Conservation (phyloP, 2,329 filamentous ascomycete species). For the Fusarium siculi region DNA sequence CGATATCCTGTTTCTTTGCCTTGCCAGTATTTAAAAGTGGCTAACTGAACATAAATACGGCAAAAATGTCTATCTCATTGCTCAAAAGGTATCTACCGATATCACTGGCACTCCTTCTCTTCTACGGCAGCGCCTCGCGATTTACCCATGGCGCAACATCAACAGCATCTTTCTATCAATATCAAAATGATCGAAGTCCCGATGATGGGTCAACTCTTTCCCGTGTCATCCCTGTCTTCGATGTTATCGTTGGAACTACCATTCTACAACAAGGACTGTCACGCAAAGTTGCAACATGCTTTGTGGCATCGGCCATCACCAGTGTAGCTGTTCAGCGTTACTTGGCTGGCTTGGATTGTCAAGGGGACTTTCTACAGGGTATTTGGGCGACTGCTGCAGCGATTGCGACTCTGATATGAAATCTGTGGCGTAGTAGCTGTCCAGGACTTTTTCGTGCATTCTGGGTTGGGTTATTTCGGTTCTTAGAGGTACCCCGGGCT, state of each 20-base stretch:
- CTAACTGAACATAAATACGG: fast-evolving
- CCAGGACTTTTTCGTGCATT: no score
- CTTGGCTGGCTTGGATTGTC: background rate
- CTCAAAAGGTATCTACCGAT: slow-evolving; percentile 14
- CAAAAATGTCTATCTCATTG: background rate
- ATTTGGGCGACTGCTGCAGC: slow-evolving; percentile 20
- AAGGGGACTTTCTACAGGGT: slow-evolving; percentile 10
- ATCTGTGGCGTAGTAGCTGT: fast-evolving
- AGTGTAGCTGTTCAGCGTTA: slow-evolving; percentile 10
- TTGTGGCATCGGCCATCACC: slow-evolving; percentile 19
- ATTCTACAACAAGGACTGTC: slow-evolving; percentile 2
- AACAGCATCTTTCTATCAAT: slow-evolving; percentile 12
- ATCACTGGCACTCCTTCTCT: slow-evolving; percentile 15
- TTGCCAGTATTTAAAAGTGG: fast-evolving
- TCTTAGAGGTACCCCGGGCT: no score
- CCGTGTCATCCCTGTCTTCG: slow-evolving; percentile 11
- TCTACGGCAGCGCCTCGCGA: slow-evolving; percentile 32
- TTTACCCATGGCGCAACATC: slow-evolving; percentile 29
- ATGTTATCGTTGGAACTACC: slow-evolving; percentile 8
- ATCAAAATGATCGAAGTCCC: slow-evolving; percentile 12
- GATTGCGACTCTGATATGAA: background rate
- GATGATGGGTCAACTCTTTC: slow-evolving; percentile 22
- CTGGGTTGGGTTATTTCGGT: no score
- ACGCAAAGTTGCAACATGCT: slow-evolving; percentile 17
- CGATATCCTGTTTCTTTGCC: fast-evolving